A percentile compares a stretch with the other conserved stretches of the same genome.
phyloP scores from a whole-genome alignment of 1,139 yeast species.

The Kodamaea sp. region DNA sequence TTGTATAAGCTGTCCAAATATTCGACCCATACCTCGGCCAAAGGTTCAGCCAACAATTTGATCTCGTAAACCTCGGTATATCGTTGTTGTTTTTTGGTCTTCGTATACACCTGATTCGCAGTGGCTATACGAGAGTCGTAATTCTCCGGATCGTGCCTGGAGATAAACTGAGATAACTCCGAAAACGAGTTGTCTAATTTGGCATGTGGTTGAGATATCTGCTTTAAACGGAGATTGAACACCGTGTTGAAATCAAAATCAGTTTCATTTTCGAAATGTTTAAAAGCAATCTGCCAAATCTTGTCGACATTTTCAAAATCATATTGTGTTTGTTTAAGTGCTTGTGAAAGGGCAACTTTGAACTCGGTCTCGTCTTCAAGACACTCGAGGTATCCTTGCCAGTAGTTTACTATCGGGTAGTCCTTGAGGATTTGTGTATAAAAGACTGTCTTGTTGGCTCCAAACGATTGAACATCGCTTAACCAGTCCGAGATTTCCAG shows the following conservation, averaged over 20 bases:
- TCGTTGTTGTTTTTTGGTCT: constrained; percentile 25
- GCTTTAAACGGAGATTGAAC: constrained; percentile 26
- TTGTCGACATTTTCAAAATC: constrained; percentile 33
- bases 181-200: constrained; percentile 40
- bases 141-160: constrained; percentile 22
- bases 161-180: constrained; percentile 42
- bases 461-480: constrained; percentile 16
- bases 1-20: constrained; percentile 28
- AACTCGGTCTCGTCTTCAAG: constrained; percentile 6
- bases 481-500: constrained; percentile 27
- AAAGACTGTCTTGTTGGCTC: constrained; percentile 13
- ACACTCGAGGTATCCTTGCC: constrained; percentile 14
- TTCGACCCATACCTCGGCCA: constrained; percentile 26
- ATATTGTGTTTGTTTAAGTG: constrained; percentile 8
- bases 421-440: constrained; percentile 14
- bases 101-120: constrained; percentile 34
- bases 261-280: constrained; percentile 6
- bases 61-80: constrained; percentile 29
- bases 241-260: constrained; percentile 18
- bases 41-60: constrained; percentile 16
- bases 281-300: constrained; percentile 33
- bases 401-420: constrained; percentile 14
- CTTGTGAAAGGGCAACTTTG: too few relatives aligned
- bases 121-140: constrained; percentile 39
- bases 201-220: constrained; percentile 43